A percentile compares a stretch with the other conserved stretches of the same genome.
phyloP scores from a whole-genome alignment of 257 asterid species.

The Solanum virginianum region DNA sequence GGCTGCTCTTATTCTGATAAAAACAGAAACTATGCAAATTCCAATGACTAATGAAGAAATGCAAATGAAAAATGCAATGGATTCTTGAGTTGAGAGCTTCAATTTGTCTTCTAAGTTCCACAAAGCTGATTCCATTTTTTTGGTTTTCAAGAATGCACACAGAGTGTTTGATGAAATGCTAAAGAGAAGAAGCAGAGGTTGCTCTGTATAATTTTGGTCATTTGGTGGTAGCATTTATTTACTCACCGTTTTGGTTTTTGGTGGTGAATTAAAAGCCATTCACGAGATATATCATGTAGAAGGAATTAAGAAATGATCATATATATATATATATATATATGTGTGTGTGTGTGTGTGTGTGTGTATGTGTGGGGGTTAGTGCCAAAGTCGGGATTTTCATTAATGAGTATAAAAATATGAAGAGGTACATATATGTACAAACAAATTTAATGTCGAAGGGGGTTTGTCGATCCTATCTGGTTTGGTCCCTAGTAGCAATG shows the following conservation, averaged over 20 bases:
- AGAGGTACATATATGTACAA: not conserved
- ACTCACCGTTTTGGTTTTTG: conserved; percentile 6
- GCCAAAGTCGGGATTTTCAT: too few relatives aligned
- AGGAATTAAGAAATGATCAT: not conserved
- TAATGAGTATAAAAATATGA: not conserved
- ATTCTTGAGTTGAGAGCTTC: conserved; percentile 45
- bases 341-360: too few relatives aligned
- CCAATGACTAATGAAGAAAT: conserved; percentile 21
- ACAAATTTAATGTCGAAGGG: too few relatives aligned
- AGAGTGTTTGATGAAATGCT: not conserved
- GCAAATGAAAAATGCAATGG: conserved; percentile 33
- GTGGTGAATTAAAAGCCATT: not conserved
- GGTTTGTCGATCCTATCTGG: not conserved
- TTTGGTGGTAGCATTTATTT: conserved; percentile 3
- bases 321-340: too few relatives aligned
- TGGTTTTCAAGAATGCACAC: not conserved
- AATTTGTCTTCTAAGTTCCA: conserved; percentile 64
- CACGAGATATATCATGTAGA: conserved; percentile 1
- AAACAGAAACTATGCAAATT: conserved; percentile 5
- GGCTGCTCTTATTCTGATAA: conserved; percentile 5
- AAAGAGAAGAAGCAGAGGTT: not conserved
- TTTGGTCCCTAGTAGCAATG: not conserved
- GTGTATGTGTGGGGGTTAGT: too few relatives aligned
- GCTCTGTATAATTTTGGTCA: not conserved
- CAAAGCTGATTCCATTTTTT: conserved; percentile 42